Evolutionary conservation across 352 stramenopile species (phyloP).

Genomic region (Phytophthora ramorum): DNA sequence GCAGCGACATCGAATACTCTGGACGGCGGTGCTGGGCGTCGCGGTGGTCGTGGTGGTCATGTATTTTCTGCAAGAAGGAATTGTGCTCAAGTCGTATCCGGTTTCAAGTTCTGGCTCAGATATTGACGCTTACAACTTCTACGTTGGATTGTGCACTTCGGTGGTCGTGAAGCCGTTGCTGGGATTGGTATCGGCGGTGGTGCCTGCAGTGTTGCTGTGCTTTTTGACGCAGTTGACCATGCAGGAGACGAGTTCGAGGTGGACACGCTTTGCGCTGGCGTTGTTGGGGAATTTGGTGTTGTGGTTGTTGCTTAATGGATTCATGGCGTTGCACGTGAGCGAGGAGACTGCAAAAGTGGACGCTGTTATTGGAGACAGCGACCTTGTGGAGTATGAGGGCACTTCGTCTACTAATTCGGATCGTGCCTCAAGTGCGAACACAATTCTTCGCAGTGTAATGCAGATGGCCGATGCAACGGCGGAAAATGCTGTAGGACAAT

Average conservation of each 20-base stretch:
- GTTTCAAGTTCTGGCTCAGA: constrained; percentile 14
- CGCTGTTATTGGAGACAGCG: constrained; percentile 35
- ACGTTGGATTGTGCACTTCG: constrained; percentile 42
- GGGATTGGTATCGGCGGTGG: constrained; percentile 47
- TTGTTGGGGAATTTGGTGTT: constrained; percentile 49
- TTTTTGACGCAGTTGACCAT: constrained; percentile 64
- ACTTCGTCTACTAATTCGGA: not conserved
- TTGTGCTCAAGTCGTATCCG: constrained; percentile 46
- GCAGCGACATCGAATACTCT: constrained; percentile 47
- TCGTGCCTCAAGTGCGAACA: constrained; percentile 30
- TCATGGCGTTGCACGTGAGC: constrained; percentile 63
- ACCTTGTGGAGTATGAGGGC: constrained; percentile 30
- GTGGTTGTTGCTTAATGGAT: constrained; percentile 73
- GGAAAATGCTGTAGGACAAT: constrained; percentile 37
- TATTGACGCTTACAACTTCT: constrained; percentile 48
- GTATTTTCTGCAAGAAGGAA: constrained; percentile 42
- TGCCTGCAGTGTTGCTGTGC: constrained; percentile 61
- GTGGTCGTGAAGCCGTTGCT: constrained; percentile 59
- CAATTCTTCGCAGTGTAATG: constrained; percentile 50
- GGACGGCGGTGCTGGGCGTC: constrained; percentile 27
- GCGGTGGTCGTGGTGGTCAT: constrained; percentile 30
- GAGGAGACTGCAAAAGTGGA: constrained; percentile 31
- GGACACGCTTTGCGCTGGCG: constrained; percentile 34
- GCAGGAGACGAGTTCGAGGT: constrained; percentile 42
- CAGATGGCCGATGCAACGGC: constrained; percentile 30